Percentiles rank a stretch among this genome's conserved stretches.
Conservation (phyloP, 148 eudicot genomes). For the Tetragonia tetragonoides region DNA sequence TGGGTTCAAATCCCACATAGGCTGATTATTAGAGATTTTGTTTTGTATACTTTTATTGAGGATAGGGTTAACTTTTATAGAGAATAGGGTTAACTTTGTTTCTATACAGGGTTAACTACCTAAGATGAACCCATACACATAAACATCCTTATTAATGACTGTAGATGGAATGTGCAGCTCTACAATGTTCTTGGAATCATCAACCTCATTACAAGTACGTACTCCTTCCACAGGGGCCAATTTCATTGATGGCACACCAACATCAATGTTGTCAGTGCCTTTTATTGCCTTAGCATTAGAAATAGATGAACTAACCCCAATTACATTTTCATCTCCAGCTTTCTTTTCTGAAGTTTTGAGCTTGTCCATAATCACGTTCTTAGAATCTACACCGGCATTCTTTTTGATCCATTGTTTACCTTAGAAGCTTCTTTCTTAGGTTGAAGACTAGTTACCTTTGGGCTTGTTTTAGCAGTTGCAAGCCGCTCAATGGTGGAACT, state of each 20-base stretch:
- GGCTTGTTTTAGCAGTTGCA: conserved; percentile 53
- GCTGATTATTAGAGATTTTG: too few species aligned
- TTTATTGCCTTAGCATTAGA: conserved; percentile 27
- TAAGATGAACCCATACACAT: too few species aligned
- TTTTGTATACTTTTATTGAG: too few species aligned
- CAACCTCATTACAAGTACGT: conserved; percentile 9
- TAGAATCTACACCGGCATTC: conserved; percentile 28
- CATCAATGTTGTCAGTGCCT: neutral
- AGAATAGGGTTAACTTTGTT: too few species aligned
- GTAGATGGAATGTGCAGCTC: conserved; percentile 46
- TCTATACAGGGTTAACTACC: too few species aligned
- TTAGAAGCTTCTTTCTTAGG: conserved; percentile 39
- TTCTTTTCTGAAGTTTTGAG: conserved; percentile 34
- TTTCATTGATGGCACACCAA: conserved; percentile 12
- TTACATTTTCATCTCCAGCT: conserved; percentile 20
- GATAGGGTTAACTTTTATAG: too few species aligned
- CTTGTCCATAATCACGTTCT: conserved; percentile 32
- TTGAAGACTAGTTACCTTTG: conserved; percentile 36
- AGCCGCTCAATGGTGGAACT: conserved; percentile 79
- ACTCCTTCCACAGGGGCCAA: conserved; percentile 19
- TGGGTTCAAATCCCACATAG: too few species aligned
- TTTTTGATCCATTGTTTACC: conserved; percentile 23
- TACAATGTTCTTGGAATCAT: conserved; percentile 37
- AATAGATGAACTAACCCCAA: conserved; percentile 22
- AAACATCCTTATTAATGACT: conserved; percentile 32